phyloP scores from a whole-genome alignment of 2,329 filamentous ascomycete species.

The Coniochaeta sp. region DNA sequence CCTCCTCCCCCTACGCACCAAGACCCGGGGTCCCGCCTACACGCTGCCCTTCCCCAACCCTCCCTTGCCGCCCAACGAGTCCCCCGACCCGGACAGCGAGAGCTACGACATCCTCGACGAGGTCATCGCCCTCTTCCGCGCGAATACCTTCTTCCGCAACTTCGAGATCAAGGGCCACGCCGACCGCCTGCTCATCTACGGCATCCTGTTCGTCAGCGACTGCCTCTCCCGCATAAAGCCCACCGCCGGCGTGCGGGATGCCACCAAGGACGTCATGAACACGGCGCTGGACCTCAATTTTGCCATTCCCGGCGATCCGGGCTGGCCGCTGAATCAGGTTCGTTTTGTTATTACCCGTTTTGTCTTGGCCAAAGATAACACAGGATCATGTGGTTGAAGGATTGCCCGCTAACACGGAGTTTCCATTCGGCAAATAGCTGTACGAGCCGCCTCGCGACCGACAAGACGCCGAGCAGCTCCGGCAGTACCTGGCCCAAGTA shows the following conservation, averaged over 20 bases:
- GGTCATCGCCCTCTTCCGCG: constrained; percentile 84
- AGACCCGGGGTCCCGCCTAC: constrained; percentile 91
- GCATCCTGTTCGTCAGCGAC: constrained; percentile 90
- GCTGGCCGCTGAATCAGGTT: constrained; percentile 89
- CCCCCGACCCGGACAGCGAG: constrained; percentile 76
- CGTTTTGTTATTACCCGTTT: no score
- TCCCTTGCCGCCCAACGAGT: constrained; percentile 52
- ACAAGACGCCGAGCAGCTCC: constrained; percentile 81
- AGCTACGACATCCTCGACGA: constrained; percentile 97
- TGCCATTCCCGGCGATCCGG: constrained; percentile 86
- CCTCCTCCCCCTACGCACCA: constrained; percentile 87
- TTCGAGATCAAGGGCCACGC: constrained; percentile 97
- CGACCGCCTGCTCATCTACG: constrained; percentile 91
- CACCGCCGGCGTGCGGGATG: constrained; percentile 51
- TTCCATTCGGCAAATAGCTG: no score
- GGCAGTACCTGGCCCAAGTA: constrained; percentile 87
- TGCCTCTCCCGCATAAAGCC: constrained; percentile 83
- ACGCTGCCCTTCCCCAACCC: constrained; percentile 58
- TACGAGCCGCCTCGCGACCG: constrained; percentile 84
- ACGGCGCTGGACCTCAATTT: constrained; percentile 89
- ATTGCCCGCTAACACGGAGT: no score
- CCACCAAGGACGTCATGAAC: constrained; percentile 75
- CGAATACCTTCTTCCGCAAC: constrained; percentile 98
- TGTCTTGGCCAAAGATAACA: no score
- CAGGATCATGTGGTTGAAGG: no score